Conservation (phyloP, 2,329 filamentous ascomycete genomes). For the Aspergillus clavatus region DNA sequence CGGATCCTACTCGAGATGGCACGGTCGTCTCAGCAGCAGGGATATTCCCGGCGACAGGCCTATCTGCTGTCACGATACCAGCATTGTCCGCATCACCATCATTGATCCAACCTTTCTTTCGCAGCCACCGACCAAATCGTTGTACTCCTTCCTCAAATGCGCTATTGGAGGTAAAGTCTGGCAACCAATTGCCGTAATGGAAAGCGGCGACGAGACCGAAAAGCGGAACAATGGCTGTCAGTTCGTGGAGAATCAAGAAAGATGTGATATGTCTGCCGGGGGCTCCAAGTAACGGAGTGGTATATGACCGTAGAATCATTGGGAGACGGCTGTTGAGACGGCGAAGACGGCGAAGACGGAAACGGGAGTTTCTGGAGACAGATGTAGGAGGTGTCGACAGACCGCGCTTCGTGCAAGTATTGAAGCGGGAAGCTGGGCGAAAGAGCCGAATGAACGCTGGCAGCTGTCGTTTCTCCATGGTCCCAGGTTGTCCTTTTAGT, state of each 20-base stretch:
- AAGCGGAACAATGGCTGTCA: conserved; percentile 80
- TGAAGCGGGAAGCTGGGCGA: conserved; percentile 9
- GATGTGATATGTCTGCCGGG: conserved; percentile 78
- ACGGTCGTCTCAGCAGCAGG: conserved; percentile 18
- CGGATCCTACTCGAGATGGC: conserved; percentile 21
- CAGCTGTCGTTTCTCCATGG: conserved; percentile 1
- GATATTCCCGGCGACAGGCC: conserved; percentile 19
- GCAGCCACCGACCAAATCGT: conserved; percentile 72
- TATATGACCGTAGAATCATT: conserved; percentile 63
- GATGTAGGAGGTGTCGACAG: conserved; percentile 19
- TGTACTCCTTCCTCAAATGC: conserved; percentile 58
- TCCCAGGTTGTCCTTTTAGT: not conserved
- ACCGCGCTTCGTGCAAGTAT: conserved; percentile 13
- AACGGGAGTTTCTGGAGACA: conserved; percentile 22
- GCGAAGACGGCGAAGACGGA: conserved; percentile 31
- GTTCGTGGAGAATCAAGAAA: conserved; percentile 85
- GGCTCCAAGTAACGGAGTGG: conserved; percentile 64
- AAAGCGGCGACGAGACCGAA: conserved; percentile 70
- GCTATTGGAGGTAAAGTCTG: conserved; percentile 43
- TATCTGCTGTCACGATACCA: conserved; percentile 40
- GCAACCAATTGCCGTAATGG: conserved; percentile 73
- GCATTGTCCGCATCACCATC: conserved; percentile 39
- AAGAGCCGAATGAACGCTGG: conserved; percentile 12
- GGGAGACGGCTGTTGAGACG: conserved; percentile 53
- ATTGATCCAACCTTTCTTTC: conserved; percentile 72